Evolutionary conservation across 2,329 filamentous ascomycete species (phyloP).

Genomic region (Fusarium continuum): DNA sequence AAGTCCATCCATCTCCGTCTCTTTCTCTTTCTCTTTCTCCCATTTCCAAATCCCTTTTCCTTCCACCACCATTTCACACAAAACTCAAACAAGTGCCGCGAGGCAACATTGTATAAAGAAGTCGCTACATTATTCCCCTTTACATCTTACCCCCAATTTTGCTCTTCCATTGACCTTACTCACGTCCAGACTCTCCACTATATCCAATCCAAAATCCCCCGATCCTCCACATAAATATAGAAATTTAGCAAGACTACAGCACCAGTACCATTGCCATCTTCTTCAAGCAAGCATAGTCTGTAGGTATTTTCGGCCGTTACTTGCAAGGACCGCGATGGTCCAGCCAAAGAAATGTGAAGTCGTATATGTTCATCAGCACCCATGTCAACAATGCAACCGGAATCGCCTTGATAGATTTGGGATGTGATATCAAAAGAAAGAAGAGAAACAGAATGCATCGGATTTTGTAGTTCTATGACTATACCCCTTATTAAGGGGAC

Average conservation of each 20-base stretch:
- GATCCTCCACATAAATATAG: not conserved
- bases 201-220: slow-evolving; percentile 2
- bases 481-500: not conserved
- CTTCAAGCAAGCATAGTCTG: slow-evolving; percentile 41
- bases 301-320: slow-evolving; percentile 18
- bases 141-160: slow-evolving; percentile 32
- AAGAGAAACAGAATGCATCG: slow-evolving; percentile 1
- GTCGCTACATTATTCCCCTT: slow-evolving; percentile 29
- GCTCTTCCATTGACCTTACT: slow-evolving; percentile 3
- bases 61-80: slow-evolving; percentile 26
- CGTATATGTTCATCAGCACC: slow-evolving; percentile 6
- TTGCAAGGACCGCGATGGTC: slow-evolving; percentile 13
- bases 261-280: slow-evolving; percentile 19
- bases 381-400: slow-evolving; percentile 7
- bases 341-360: slow-evolving; percentile 32
- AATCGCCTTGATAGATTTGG: not conserved
- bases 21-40: not conserved
- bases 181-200: slow-evolving; percentile 25
- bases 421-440: slow-evolving; percentile 18
- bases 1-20: not conserved
- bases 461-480: not conserved
- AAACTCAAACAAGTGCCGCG: slow-evolving; percentile 54
- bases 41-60: not conserved
- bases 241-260: slow-evolving; percentile 17
- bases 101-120: slow-evolving; percentile 58